Base-by-base conservation (phyloP, 306 rosid species). In the Cajanus cajan region DNA sequence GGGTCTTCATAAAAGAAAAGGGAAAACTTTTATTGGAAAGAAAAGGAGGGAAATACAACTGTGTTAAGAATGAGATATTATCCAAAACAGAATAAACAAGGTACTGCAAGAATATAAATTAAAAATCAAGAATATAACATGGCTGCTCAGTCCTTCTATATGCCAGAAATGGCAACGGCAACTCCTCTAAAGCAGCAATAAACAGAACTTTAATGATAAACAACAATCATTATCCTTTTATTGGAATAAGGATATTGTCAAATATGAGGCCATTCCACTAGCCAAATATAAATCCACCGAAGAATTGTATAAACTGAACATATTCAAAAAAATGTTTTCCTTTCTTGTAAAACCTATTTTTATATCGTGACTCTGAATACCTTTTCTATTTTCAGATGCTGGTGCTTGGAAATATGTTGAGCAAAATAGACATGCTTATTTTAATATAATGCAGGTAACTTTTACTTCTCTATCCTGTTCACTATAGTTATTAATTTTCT, bases 391-490 rank as follows among this genome's bases (percentile, higher is more conserved):
- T 78, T 55, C 90, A 95, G 98, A 90, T 84, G 82, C 88, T 78
- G 98, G 92, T 48, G 98, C 96, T 59, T 92, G 98, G 98, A 85
- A 86, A 86, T 95, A 91, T 78, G 88, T 95, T 63, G 96, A 95
- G 78, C 89, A 89, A 43, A 74, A 85, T 36, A 86, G 97, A 14
- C 98, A 91, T 87, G 94, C 97, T 76, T 92, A 91, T 87, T 95
- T 95, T 87, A 88, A 91, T 74, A 88, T 84, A 71, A 95, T 95
- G 98, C 98, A 95, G 98, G 98, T 91, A 83, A 39, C 34, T 40
- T 19, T 48, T 45, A 24, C 37, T 66, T 78, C 43, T 79, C 33
- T 70, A 22, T 21, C 36, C 36, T 11, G 7, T 57, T 48, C 43
- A 43, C 18, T 63, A 7, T 64, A 68, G 51, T 39, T 33, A 18